These are phyloP conservation scores for Paraphoma chrysanthemicola DNA, from an alignment of 2,329 filamentous ascomycete species.

Conservation along the genomic window DNA sequence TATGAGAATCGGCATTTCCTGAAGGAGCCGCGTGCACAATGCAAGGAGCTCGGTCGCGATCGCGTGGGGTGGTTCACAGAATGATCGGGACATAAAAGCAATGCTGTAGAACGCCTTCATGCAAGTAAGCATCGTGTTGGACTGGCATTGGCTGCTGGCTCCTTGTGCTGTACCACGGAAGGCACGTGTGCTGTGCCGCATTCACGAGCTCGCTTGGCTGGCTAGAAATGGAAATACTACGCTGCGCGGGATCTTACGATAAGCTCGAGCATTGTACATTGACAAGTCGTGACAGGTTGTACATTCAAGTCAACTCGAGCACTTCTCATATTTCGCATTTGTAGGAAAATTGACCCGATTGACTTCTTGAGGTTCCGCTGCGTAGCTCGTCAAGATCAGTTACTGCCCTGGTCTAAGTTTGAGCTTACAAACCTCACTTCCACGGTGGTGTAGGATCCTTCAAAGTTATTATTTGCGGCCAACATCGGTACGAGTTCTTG, in stretches of 20 bases:
- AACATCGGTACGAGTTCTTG: constrained; percentile 16
- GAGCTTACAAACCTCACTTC: constrained; percentile 14
- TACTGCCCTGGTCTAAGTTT: constrained; percentile 5
- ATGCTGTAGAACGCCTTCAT: constrained; percentile 11
- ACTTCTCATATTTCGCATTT: too few species aligned
- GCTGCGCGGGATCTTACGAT: constrained; percentile 28
- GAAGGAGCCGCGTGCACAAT: not conserved
- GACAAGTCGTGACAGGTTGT: constrained; percentile 9
- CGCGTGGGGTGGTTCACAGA: constrained; percentile 19
- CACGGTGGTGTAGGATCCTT: not conserved
- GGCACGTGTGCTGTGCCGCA: constrained; percentile 7
- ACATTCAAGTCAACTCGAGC: not conserved
- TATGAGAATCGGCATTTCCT: constrained; percentile 9
- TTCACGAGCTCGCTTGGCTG: constrained; percentile 21
- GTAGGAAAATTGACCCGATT: too few species aligned
- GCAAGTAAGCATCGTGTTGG: constrained; percentile 21
- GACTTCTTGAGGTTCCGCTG: too few species aligned
- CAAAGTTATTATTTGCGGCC: not conserved
- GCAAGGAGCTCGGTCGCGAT: constrained; percentile 4
- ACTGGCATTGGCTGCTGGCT: constrained; percentile 18
- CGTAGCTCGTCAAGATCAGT: not conserved
- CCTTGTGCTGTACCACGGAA: constrained; percentile 1
- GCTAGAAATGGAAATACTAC: constrained; percentile 22
- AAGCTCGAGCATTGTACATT: constrained; percentile 18
- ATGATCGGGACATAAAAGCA: constrained; percentile 27